A percentile compares a stretch with the other conserved stretches of the same genome.
phyloP scores from a whole-genome alignment of 2,329 filamentous ascomycete species.

The Amauroascus niger region DNA sequence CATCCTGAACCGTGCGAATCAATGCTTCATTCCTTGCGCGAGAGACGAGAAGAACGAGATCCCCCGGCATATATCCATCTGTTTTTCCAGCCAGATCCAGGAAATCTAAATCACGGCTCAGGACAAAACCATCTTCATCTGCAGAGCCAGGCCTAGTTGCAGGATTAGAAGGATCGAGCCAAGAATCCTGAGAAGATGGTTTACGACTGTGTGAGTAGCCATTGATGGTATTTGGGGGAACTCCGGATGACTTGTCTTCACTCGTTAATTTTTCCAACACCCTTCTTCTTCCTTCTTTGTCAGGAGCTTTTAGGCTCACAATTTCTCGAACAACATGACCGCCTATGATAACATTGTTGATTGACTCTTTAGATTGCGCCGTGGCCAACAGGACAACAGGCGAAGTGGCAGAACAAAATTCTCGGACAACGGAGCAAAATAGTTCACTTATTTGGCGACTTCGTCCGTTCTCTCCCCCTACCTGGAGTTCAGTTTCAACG shows the following conservation, averaged over 20 bases:
- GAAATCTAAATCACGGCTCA: constrained; percentile 73
- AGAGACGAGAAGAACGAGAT: constrained; percentile 74
- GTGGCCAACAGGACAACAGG: constrained; percentile 82
- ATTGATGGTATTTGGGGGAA: constrained; percentile 27
- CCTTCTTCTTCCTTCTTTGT: constrained; percentile 77
- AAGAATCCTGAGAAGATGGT: constrained; percentile 48
- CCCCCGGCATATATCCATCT: constrained; percentile 96
- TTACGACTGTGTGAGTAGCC: constrained; percentile 30
- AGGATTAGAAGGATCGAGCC: constrained; percentile 65
- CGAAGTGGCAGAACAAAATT: constrained; percentile 71
- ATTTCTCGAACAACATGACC: constrained; percentile 91
- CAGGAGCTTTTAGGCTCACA: constrained; percentile 75
- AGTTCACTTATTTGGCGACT: constrained; percentile 89
- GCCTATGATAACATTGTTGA: constrained; percentile 83
- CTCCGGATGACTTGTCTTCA: constrained; percentile 31
- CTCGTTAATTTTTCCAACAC: constrained; percentile 71
- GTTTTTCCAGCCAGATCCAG: constrained; percentile 88
- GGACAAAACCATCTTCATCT: constrained; percentile 52
- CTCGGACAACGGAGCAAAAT: constrained; percentile 68
- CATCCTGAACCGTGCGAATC: constrained; percentile 63
- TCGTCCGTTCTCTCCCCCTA: constrained; percentile 84
- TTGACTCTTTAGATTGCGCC: constrained; percentile 80
- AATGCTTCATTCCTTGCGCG: constrained; percentile 86
- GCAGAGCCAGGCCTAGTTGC: constrained; percentile 41
- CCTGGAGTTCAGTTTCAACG: constrained; percentile 85